Evolutionary conservation across 2,329 filamentous ascomycete genomes (phyloP).

Genomic region (Ramularia endophylla): DNA sequence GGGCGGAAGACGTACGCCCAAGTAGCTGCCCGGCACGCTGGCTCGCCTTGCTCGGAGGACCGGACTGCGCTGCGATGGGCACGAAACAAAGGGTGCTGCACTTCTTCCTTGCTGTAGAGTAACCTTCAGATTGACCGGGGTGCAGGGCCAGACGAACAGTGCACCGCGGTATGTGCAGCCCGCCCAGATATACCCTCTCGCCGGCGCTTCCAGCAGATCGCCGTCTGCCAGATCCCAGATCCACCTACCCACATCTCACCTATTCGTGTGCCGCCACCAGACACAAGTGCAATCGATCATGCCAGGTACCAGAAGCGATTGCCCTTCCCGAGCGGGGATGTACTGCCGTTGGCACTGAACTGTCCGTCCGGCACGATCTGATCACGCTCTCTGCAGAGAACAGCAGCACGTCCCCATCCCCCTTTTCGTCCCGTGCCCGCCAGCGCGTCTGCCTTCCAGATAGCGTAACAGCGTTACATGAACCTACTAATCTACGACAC

Average conservation of each 20-base stretch:
- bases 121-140: conserved; percentile 1
- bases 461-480: too few species aligned
- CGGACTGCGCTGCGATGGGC: conserved; percentile 16
- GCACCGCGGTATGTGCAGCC: background rate
- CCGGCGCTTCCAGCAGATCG: background rate
- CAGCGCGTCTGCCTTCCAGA: too few species aligned
- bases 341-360: too few species aligned
- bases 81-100: conserved; percentile 2
- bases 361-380: too few species aligned
- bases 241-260: conserved; percentile 1
- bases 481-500: too few species aligned
- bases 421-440: too few species aligned
- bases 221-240: background rate
- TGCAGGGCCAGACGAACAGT: background rate
- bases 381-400: too few species aligned
- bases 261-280: conserved; percentile 1
- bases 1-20: background rate
- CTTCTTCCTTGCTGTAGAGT: conserved; percentile 2
- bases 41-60: conserved; percentile 25
- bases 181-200: too few species aligned
- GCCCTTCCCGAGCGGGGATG: background rate
- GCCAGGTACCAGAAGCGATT: conserved; percentile 1
- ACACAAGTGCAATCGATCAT: conserved; percentile 1
- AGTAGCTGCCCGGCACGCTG: conserved; percentile 8
- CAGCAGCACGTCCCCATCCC: too few species aligned